Conservation (phyloP, 1,284 basidiomycete genomes). For the Tylopilus orsonianus region DNA sequence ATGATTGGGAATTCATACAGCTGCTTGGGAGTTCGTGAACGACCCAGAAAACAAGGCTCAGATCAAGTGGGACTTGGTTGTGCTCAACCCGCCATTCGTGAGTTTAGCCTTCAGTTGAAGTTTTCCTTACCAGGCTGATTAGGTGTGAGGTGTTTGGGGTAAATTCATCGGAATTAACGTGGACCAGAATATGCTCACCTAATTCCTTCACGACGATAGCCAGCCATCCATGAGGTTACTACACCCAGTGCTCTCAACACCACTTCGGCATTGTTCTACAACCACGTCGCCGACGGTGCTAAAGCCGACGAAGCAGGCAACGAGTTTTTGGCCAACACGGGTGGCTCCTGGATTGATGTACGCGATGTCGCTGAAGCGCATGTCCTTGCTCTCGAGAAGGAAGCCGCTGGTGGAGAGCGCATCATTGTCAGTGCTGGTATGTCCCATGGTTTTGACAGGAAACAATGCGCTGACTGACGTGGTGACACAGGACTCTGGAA, state of each 20-base stretch:
- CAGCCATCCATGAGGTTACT: constrained; percentile 50
- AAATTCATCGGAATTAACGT: neutral
- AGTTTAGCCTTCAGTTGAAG: constrained; percentile 12
- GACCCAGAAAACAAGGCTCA: constrained; percentile 44
- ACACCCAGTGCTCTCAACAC: constrained; percentile 49
- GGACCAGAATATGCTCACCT: neutral
- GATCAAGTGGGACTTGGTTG: constrained; percentile 52
- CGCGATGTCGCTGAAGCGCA: constrained; percentile 59
- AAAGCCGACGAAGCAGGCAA: constrained; percentile 20
- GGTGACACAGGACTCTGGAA: constrained; percentile 24
- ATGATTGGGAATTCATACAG: constrained; percentile 28
- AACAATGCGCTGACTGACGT: neutral
- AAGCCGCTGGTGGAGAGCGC: constrained; percentile 60
- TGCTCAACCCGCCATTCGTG: constrained; percentile 59
- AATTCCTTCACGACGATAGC: constrained; percentile 26
- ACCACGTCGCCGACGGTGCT: constrained; percentile 29
- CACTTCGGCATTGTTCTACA: constrained; percentile 37
- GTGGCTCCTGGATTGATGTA: constrained; percentile 36
- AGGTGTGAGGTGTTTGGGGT: constrained; percentile 37
- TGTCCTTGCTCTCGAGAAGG: constrained; percentile 48
- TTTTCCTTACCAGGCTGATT: neutral
- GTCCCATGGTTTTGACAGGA: constrained; percentile 4
- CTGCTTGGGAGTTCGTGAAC: constrained; percentile 59
- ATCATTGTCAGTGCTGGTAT: constrained; percentile 47
- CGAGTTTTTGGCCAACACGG: constrained; percentile 30